Evolutionary conservation across 192 early-diverging fungal genomes (phyloP), one percentile per base, ranked within the genome.

Genomic region (Coemansia sp.): DNA sequence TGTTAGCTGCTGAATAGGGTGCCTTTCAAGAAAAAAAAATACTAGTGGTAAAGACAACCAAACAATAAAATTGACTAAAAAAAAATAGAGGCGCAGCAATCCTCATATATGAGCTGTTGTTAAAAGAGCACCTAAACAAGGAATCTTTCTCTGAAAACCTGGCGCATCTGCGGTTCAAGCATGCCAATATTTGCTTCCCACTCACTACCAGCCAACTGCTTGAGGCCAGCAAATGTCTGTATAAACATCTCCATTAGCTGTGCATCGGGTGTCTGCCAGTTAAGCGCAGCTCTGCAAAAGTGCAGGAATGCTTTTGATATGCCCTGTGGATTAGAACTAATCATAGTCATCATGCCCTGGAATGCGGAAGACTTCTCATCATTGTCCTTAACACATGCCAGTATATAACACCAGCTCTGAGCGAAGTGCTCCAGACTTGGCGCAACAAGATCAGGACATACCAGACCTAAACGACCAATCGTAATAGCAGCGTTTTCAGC

Each of bases 341-440:
- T 94, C 89, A 98, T 92, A 32, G 89, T 87, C 82, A 95, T 97
- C 69, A 99, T 71, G 39, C 97, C 97, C 67, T 85, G 84, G 87
- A 95, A 99, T n/a, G 97, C 94, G 60, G 89, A 92, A 63, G 91
- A 90, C 84, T 99, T 99, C 77, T 99, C 97, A 7, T 91, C 87
- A 67, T 98, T 97, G 79, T 98, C 95, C 65, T 91, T 89, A 64
- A 98, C 90, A 17, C 85, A 84, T 20, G 89, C 70, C 52, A 96
- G 85, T 29, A 89, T 86, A 61, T 84, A 70, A 58, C 88, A 95
- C 95, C 95, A 98, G 31, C 85, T 84, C 64, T 91, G 83, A 6
- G 91, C 85, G 85, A 98, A 98, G 3, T 80, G 64, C 56, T 90
- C 88, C 14, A 99, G 84, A 59, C 93, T 90, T 55, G 93, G 92